phyloP scores from a whole-genome alignment of 805 yeast species.

The Saccharomycopsis sp. region DNA sequence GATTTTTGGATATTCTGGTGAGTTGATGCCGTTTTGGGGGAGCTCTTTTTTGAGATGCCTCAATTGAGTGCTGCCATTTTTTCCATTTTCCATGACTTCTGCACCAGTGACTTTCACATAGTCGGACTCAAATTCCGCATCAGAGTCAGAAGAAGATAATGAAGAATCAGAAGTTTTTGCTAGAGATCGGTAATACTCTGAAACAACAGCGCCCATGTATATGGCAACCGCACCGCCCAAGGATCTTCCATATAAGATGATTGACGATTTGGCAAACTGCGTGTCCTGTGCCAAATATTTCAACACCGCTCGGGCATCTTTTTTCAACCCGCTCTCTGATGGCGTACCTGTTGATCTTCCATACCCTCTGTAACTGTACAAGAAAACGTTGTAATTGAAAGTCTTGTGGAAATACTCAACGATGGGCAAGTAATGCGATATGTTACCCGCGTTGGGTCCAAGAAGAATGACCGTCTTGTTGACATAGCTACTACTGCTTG shows the following conservation, averaged over 20 bases:
- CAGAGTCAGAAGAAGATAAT: background rate
- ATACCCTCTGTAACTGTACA: constrained; percentile 86
- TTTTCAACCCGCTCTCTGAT: constrained; percentile 67
- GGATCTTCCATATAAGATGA: constrained; percentile 79
- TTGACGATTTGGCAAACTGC: constrained; percentile 41
- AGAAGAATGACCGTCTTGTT: constrained; percentile 67
- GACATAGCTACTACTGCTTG: constrained; percentile 30
- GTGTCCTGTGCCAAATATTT: constrained; percentile 45
- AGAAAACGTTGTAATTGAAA: constrained; percentile 67
- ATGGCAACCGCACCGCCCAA: constrained; percentile 93
- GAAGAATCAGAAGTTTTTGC: too few species aligned
- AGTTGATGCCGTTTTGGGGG: background rate
- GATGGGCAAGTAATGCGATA: constrained; percentile 81
- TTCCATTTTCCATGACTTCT: too few species aligned
- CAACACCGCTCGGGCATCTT: constrained; percentile 71
- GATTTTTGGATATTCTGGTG: constrained; percentile 1
- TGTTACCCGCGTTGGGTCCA: constrained; percentile 94
- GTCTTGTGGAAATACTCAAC: constrained; percentile 56
- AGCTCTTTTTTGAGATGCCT: background rate
- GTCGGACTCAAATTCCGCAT: background rate
- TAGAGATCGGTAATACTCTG: constrained; percentile 22
- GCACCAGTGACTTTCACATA: background rate
- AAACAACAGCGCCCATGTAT: constrained; percentile 58
- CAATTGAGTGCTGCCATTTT: background rate
- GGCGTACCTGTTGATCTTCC: constrained; percentile 75